Evolutionary conservation across 1,284 basidiomycete genomes (phyloP), one percentile per base, ranked within the genome.

Genomic region (Cryptococcus sp.): DNA sequence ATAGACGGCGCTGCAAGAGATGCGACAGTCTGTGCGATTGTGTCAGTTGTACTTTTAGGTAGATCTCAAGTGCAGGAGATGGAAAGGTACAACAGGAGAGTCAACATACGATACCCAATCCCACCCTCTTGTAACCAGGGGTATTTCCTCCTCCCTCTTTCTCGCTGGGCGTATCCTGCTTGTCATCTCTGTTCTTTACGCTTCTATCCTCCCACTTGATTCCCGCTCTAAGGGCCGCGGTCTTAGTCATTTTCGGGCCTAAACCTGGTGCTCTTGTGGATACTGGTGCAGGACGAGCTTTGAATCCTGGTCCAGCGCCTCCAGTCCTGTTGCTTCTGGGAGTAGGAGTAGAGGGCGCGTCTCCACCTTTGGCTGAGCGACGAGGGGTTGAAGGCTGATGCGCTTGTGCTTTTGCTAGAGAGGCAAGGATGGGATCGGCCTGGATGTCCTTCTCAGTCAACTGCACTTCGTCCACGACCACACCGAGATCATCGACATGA

Each of bases 241-340:
- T 55, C 47, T 73, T 74, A 20, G 64, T 73, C 57, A 74, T 69
- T n/a, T 65, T 64, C 1, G 72, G 72, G 23, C 69, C 72, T 6
- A 65, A 46, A 16, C 56, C 61, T 16, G 57, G 62, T 17, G 46
- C 45, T 8, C 46, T 39, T 25, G 58, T 67, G 7, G 46, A 47
- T 15, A 37, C 22, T 1, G 71, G 71, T 3, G 67, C 71, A n/a
- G 69, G 65, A 16, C 58, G 57, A 34, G 71, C 71, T 40, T 61
- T 66, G 62, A 73, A 73, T 8, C 7, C 48, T 13, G 51, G n/a
- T 49, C 13, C 51, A 3, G 20, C 26, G 13, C 25, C 17, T 1
- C 8, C 29, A 10, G n/a, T 17, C 5, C 17, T 10, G 10, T n/a
- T 29, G 8, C 8, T 29, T 6, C 19, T 47, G 10, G 46, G 13